Evolutionary conservation across 371 early-diverging fungal species (phyloP), one percentile per base, ranked within the genome.

Genomic region (Rhizopus sp.): DNA sequence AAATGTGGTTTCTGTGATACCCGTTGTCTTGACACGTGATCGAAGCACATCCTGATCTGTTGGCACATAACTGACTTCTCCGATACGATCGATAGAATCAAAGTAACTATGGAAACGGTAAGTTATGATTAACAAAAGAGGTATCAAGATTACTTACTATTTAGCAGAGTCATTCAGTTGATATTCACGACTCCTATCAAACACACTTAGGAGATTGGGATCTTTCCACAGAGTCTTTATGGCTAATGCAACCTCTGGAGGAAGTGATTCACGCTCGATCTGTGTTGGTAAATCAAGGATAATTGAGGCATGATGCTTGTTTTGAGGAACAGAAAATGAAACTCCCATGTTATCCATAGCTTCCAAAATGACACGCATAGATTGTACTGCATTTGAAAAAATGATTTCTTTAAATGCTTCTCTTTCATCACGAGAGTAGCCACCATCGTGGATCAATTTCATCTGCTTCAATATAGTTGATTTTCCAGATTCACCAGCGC

Each of bases 401-500:
- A 97, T 94, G 59, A 95, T 92, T 68, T 94, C 94, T 68, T 88
- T 94, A 83, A 90, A 96, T 35, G 91, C 86, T 56, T 89, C 88
- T 42, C 91, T 86, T 66, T 96, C 98, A 37, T 91, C 90, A 31
- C 72, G 69, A 53, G 90, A 83, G 80, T 95, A 97, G 7, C 96
- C 94, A 59, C 86, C 88, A 62, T 90, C 93, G 69, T 96, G 97
- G 60, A 97, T 97, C 42, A 96, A 78, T 69, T 93, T 92, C 95
- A 97, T 96, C 70, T 97, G 97, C 72, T 97, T 97, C 50, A 97
- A 71, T 61, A 97, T 93, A 10, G 98, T 97, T 29, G 91, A 89
- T 80, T 97, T 97, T 33, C 98, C 98, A 4, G 97, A 95, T 82
- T 97, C 64, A 35, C 64, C 64, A 46, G 64, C 64, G 41, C 64